Percentiles rank a stretch among this genome's conserved stretches.
These are phyloP conservation scores for Misopates orontium DNA, from an alignment of 257 asterid species.

Conservation along the genomic window DNA sequence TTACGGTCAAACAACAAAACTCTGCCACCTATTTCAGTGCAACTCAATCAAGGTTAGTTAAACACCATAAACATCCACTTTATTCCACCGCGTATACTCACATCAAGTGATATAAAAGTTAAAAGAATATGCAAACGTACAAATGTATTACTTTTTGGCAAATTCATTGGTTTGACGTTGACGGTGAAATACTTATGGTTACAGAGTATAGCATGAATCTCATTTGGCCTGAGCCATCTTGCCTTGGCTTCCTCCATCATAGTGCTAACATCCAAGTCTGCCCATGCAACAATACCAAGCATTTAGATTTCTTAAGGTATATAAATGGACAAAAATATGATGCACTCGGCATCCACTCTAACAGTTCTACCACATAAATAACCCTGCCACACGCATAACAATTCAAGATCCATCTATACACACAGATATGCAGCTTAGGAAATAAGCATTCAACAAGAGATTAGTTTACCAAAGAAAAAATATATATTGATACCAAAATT, in stretches of 20 bases:
- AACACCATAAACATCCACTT: constrained; percentile 16
- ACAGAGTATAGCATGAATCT: constrained; percentile 87
- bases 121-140: constrained; percentile 19
- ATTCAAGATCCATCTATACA: constrained; percentile 14
- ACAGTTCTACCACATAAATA: constrained; percentile 1
- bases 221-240: constrained; percentile 97
- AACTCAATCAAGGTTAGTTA: constrained; percentile 29
- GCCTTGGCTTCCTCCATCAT: constrained; percentile 76
- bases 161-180: constrained; percentile 80
- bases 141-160: constrained; percentile 73
- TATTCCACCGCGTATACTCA: constrained; percentile 10
- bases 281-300: constrained; percentile 27
- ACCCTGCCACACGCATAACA: constrained; percentile 7
- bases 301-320: constrained; percentile 15
- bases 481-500: neutral
- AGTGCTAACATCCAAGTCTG: constrained; percentile 76
- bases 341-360: neutral
- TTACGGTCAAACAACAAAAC: constrained; percentile 90
- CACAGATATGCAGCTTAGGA: constrained; percentile 1
- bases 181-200: constrained; percentile 71
- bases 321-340: constrained; percentile 8
- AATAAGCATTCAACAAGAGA: neutral
- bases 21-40: constrained; percentile 69
- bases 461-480: neutral
- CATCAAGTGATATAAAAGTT: neutral